Base-by-base conservation (phyloP, 768 basidiomycete species). In the Suillus bovinus region DNA sequence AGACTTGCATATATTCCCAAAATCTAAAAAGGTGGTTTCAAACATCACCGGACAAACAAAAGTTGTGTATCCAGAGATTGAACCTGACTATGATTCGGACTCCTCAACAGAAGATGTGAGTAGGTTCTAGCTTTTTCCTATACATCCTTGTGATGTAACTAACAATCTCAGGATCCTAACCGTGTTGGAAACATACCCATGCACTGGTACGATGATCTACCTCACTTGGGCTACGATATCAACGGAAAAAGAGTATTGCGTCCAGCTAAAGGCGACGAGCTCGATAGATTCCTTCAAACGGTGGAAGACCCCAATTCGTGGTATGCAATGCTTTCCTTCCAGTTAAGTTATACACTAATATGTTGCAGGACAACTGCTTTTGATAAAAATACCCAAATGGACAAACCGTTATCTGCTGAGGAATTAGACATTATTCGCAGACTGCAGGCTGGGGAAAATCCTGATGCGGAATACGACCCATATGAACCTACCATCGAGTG, bases 201-300 rank as follows among this genome's bases (percentile, higher is more conserved):
- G 84, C 95, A 99, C 71, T 99, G 96, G 95, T 99, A 99, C 75
- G 97, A 99, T 73, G 96, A 99, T 80, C 80, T 99, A 67, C 97
- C 97, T n/a, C 97, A 99, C 76, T 85, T 99, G 71, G 97, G 97
- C 52, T 99, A 99, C 77, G 86, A 94, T 75, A 88, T 99, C 68
- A 86, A 95, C 73, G 97, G 97, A 59, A 96, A 94, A 78, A 89
- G 89, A 73, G 88, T 99, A 54, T 83, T 99, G 65, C 90, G 94
- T 59, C 96, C 97, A 14, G 96, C 94, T 47, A 88, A 89, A 68
- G 95, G 95, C 49, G 97, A 99, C 71, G 97, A 99, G 74, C 79
- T 99, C 58, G 97, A 99, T 80, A 97, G 93, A 75, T 99, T 99
- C 80, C 78, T 99, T 62, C 81, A 89, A 60, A 96, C 94, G 1